phyloP scores from a whole-genome alignment of 441 rosid genomes.

The Daphne laureola region DNA sequence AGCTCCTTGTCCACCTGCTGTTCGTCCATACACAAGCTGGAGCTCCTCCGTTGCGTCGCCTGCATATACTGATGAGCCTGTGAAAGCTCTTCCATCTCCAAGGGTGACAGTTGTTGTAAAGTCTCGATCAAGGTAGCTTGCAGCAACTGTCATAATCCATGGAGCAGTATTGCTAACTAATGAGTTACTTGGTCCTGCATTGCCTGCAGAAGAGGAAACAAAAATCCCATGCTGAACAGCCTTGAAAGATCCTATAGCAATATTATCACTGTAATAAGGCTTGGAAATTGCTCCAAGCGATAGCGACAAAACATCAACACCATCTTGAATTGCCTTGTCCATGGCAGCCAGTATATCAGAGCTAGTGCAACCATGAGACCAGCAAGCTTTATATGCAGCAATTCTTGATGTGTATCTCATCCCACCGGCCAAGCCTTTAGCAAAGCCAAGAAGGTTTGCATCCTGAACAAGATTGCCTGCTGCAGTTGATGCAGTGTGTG shows the following conservation, averaged over 20 bases:
- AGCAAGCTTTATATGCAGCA: slow-evolving; percentile 44
- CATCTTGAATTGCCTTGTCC: slow-evolving; percentile 31
- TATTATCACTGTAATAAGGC: slow-evolving; percentile 33
- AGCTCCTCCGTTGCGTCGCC: slow-evolving; percentile 23
- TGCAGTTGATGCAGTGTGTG: slow-evolving; percentile 71
- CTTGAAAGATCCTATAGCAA: slow-evolving; percentile 43
- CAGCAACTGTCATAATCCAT: slow-evolving; percentile 62
- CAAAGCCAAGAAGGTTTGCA: slow-evolving; percentile 37
- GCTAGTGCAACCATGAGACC: slow-evolving; percentile 20
- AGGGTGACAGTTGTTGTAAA: slow-evolving; percentile 42
- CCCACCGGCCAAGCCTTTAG: slow-evolving; percentile 34
- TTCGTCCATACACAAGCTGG: slow-evolving; percentile 2
- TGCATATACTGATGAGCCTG: slow-evolving; percentile 38
- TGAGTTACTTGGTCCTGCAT: slow-evolving; percentile 40
- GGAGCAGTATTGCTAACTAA: slow-evolving; percentile 43
- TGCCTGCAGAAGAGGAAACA: slow-evolving; percentile 61
- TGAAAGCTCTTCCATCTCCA: slow-evolving; percentile 26
- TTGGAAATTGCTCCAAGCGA: slow-evolving; percentile 41
- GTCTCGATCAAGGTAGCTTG: slow-evolving; percentile 48
- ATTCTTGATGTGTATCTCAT: slow-evolving; percentile 36
- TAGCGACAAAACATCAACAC: slow-evolving; percentile 42
- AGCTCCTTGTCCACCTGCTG: slow-evolving; percentile 20
- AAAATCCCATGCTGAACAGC: slow-evolving; percentile 44
- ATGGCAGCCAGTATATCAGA: slow-evolving; percentile 42
- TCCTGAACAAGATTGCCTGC: slow-evolving; percentile 31